phyloP scores from a whole-genome alignment of 192 early-diverging fungal species.

The Globomyces pollinis-pini region DNA sequence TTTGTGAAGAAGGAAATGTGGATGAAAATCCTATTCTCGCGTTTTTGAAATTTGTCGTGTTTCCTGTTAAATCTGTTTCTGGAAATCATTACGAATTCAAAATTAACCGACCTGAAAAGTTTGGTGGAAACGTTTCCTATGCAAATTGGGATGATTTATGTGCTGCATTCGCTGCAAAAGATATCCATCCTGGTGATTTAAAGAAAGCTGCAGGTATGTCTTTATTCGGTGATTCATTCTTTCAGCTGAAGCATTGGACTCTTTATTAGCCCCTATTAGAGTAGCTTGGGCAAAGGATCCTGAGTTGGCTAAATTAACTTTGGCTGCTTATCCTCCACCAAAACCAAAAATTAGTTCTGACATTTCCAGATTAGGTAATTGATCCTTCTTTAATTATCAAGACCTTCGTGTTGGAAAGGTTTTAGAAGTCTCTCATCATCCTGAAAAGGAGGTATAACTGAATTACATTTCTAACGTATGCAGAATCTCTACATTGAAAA shows the following conservation, averaged over 20 bases:
- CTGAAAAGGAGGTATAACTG: slow-evolving; percentile 25
- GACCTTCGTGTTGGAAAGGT: slow-evolving; percentile 61
- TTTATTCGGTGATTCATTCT: too few species aligned
- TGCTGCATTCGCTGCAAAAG: slow-evolving; percentile 76
- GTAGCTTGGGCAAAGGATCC: slow-evolving; percentile 56
- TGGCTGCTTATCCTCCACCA: slow-evolving; percentile 75
- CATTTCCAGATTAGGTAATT: slow-evolving; percentile 17
- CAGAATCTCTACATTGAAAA: slow-evolving; percentile 50
- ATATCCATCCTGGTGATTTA: slow-evolving; percentile 90
- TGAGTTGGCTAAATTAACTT: slow-evolving; percentile 63
- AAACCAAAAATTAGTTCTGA: slow-evolving; percentile 15
- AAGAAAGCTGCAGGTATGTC: slow-evolving; percentile 86
- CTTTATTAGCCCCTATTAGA: slow-evolving; percentile 80
- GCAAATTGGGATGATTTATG: slow-evolving; percentile 62
- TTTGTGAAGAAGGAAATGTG: slow-evolving; percentile 94
- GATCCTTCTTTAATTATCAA: slow-evolving; percentile 24
- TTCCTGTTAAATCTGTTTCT: slow-evolving; percentile 73
- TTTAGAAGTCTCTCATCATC: slow-evolving; percentile 39
- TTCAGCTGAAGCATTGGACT: slow-evolving; percentile 74
- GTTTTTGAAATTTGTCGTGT: slow-evolving; percentile 84
- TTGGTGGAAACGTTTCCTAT: slow-evolving; percentile 81
- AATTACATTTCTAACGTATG: too few species aligned
- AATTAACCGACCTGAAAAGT: slow-evolving; percentile 78
- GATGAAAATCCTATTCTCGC: slow-evolving; percentile 84
- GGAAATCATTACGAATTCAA: slow-evolving; percentile 29